Evolutionary conservation across 2,329 filamentous ascomycete genomes (phyloP), one percentile per base, ranked within the genome.

Genomic region (Phoma herbarum): DNA sequence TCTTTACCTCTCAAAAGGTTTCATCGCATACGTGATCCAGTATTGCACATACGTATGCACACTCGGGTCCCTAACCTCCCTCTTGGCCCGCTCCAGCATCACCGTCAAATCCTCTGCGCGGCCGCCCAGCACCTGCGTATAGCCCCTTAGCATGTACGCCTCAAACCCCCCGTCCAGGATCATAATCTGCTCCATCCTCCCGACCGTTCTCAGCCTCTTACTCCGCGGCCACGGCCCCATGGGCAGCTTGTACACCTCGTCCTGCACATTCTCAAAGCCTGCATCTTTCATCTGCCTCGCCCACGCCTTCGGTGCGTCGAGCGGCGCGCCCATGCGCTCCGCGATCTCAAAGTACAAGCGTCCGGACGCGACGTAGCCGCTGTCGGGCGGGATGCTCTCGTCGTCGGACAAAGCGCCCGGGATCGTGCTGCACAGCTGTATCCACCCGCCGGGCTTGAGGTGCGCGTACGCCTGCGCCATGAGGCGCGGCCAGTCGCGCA

Each of bases 21-120:
- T 51, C 46, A 44, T 57, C 41, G 46, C 66, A 52, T 65, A 70
- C 10, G 66, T 68, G 33, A 68, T 46, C 53, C 66, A 66, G 45
- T 65, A 70, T 16, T 35, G 31, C 10, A 70, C 67, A 49, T 69
- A 68, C 1, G 66, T 66, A 59, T 70, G 66, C 14, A 68, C 31
- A n/a, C 31, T 57, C 33, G 65, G 66, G 49, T 69, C 62, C 45
- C 60, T 59, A 12, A 70, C 54, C 44, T 70, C 66, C 18, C 68
- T 16, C 31, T n/a, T 35, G 6, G 16, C 31, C 31, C 31, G 31
- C 31, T 35, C 31, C 16, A 35, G 31, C 16, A 35, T 35, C 31
- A 16, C 31, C 16, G 16, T n/a, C 31, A 35, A 16, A n/a, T 35
- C 31, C 31, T 35, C 31, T 6, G 31, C 31, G 16, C 31, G 31